Base-by-base conservation (phyloP, 495 filamentous ascomycete genomes). In the Podospora anserina region DNA sequence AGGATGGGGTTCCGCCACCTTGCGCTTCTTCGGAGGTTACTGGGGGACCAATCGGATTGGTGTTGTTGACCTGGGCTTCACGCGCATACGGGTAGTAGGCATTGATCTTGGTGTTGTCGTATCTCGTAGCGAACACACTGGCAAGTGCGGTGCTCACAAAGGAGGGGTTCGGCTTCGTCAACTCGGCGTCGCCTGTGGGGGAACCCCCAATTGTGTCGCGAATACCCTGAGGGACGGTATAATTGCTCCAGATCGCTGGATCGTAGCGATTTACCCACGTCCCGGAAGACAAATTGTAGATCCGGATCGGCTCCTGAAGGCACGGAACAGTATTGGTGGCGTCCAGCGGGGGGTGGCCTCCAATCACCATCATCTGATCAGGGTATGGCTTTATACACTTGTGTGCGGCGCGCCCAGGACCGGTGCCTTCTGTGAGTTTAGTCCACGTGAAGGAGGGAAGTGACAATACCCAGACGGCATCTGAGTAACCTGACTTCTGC, bases 391-490 rank as follows among this genome's bases (percentile, higher is more conserved):
- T 88, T 49, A 89, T 78, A 69, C 90, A 92, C 71, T 84, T 82
- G 71, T 92, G 90, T 0, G 84, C 83, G 20, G 81, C 86, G 44
- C 90, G 86, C 13, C 78, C 87, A 66, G 87, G 70, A 3, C 61
- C 57, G 0, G 66, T 78, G 4, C 89, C 86, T 0, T 74, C 76
- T 39, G 84, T 82, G 15, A 88, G 82, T 70, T 87, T 85, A 49
- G 86, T 86, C 91, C 91, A 94, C n/a, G 79, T 86, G 76, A 94
- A 94, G 0, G 90, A 87, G 0, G 92, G 91, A 18, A 94, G 74
- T 0, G 90, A 91, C 28, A 94, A 74, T 15, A 93, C 84, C 76
- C 89, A 93, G 16, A 93, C 88, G 63, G 91, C 88, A 69, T 91
- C 89, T 13, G 77, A 86, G 54, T 81, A 84, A 0, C 30, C 30